phyloP scores from a whole-genome alignment of 345 rosid species.

The Pseudoturritis turrita region DNA sequence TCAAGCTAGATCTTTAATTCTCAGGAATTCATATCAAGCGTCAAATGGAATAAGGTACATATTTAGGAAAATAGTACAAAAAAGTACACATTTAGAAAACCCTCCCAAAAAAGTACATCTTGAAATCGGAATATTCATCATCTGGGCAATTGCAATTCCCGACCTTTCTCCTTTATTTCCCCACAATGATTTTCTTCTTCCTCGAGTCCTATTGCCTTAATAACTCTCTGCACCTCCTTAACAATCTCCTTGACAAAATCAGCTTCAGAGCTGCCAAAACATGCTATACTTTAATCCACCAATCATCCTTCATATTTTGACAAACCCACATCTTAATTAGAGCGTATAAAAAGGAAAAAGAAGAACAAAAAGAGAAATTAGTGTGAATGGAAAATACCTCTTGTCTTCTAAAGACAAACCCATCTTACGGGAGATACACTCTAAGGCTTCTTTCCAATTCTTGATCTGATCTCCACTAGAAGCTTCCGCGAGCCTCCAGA shows the following conservation, averaged over 20 bases:
- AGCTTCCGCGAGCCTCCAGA: neutral
- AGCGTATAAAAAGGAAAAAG: too few relatives aligned
- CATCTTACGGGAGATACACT: slow-evolving; percentile 6
- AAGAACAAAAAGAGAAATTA: neutral
- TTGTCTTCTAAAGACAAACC: slow-evolving; percentile 7
- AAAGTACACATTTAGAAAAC: too few relatives aligned
- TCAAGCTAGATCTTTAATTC: too few relatives aligned
- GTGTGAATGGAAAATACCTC: neutral
- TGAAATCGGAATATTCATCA: neutral
- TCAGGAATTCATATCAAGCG: too few relatives aligned
- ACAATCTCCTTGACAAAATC: neutral
- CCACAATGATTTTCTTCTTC: neutral
- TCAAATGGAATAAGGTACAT: too few relatives aligned
- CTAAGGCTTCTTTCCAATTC: slow-evolving; percentile 12
- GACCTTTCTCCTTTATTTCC: neutral
- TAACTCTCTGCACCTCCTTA: neutral
- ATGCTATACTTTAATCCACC: neutral
- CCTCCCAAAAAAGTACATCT: too few relatives aligned
- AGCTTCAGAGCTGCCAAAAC: slow-evolving; percentile 6
- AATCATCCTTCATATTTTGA: neutral
- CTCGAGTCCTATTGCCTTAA: neutral
- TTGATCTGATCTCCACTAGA: neutral
- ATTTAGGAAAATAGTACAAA: too few relatives aligned
- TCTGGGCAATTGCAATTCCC: neutral
- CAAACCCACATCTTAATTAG: too few relatives aligned